A percentile compares a stretch with the other conserved stretches of the same genome.
phyloP scores from a whole-genome alignment of 164 flowering plant species.

The Malania oleifera region DNA sequence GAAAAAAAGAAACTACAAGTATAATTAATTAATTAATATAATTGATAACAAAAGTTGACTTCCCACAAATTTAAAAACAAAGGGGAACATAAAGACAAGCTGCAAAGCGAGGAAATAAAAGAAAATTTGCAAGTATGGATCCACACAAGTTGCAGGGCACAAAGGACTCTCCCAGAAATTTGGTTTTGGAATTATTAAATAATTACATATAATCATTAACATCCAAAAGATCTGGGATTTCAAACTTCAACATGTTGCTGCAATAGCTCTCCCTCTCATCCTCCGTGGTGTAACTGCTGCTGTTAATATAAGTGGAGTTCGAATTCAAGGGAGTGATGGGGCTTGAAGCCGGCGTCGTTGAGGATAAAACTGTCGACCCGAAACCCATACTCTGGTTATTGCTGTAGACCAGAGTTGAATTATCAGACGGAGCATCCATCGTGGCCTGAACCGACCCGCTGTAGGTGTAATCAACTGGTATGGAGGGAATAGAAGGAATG shows the following conservation, averaged over 20 bases:
- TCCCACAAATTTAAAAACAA: too few relatives aligned
- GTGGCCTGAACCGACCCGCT: background rate
- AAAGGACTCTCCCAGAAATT: conserved; percentile 1
- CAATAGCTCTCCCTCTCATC: conserved; percentile 31
- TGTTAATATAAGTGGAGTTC: conserved; percentile 18
- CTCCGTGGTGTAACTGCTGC: conserved; percentile 18
- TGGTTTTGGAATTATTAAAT: conserved; percentile 12
- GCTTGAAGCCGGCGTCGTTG: conserved; percentile 25
- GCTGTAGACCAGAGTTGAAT: conserved; percentile 2
- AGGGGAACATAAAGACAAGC: too few relatives aligned
- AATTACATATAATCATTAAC: conserved; percentile 48
- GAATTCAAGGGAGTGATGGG: conserved; percentile 28
- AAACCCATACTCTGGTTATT: conserved; percentile 11
- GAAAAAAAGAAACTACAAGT: too few relatives aligned
- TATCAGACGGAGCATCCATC: background rate
- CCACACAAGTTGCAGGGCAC: too few relatives aligned
- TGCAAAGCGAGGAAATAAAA: background rate
- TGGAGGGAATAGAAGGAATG: too few relatives aligned
- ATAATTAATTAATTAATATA: too few relatives aligned
- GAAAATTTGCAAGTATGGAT: too few relatives aligned
- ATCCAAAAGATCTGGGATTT: conserved; percentile 44
- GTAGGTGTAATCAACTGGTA: conserved; percentile 1
- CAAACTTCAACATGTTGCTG: conserved; percentile 33
- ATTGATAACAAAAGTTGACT: too few relatives aligned
- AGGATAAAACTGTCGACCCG: conserved; percentile 28